Evolutionary conservation across 2,329 filamentous ascomycete genomes (phyloP).

Genomic region (Aureobasidium sp.): DNA sequence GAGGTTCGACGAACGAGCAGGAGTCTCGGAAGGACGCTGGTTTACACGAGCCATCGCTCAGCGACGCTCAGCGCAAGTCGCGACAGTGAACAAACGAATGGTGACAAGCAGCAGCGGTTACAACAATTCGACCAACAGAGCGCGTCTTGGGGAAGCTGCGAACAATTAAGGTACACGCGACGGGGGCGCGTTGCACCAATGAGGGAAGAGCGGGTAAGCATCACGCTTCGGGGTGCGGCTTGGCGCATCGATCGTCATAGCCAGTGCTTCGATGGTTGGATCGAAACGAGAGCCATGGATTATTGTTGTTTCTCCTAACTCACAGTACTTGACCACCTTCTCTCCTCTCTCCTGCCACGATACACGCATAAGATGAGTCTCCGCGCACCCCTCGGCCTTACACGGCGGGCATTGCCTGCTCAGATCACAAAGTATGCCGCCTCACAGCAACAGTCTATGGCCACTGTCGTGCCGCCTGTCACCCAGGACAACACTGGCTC

Average conservation of each 20-base stretch:
- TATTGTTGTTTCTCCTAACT: neutral
- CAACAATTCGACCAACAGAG: neutral
- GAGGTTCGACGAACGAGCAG: neutral
- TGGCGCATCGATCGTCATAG: slow-evolving; percentile 6
- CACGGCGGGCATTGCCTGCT: slow-evolving; percentile 16
- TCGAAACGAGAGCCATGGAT: neutral
- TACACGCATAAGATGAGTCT: slow-evolving; percentile 14
- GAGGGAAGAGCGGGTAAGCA: neutral
- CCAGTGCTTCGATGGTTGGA: neutral
- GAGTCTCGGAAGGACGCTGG: neutral
- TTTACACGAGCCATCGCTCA: slow-evolving; percentile 6
- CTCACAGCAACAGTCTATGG: slow-evolving; percentile 30
- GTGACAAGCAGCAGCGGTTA: neutral
- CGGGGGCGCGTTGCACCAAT: neutral
- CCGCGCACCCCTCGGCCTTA: slow-evolving; percentile 17
- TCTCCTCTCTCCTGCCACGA: neutral
- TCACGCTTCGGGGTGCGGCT: neutral
- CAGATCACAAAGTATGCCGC: slow-evolving; percentile 13
- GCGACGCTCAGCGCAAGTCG: neutral
- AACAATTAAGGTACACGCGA: neutral
- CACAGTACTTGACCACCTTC: neutral
- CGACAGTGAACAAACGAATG: neutral
- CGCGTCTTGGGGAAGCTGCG: neutral
- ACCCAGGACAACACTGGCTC: slow-evolving; percentile 65
- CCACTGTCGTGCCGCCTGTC: slow-evolving; percentile 65